Conservation (phyloP, 768 basidiomycete species). For the Mrakia frigida region DNA sequence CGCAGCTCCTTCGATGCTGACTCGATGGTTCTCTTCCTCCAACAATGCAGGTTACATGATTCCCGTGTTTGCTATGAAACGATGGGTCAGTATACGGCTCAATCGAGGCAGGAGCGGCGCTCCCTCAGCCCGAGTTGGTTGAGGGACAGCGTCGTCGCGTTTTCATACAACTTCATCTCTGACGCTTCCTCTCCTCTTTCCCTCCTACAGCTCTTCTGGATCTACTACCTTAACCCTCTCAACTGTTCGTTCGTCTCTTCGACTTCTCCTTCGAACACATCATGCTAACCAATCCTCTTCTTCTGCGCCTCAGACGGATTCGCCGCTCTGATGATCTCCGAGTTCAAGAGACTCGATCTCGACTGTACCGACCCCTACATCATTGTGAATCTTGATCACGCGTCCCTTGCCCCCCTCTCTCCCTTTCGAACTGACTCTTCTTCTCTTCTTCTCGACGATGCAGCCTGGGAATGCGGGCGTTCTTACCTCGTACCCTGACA, state of each 20-base stretch:
- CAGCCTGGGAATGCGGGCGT: constrained; percentile 26
- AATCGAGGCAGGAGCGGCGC: too few species aligned
- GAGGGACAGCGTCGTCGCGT: too few species aligned
- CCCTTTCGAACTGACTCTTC: background rate
- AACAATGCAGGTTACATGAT: constrained; percentile 32
- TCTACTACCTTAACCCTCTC: constrained; percentile 36
- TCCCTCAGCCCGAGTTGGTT: too few species aligned
- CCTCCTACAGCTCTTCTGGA: constrained; percentile 21
- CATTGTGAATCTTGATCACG: constrained; percentile 20
- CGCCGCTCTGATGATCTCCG: constrained; percentile 38
- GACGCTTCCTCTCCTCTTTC: constrained; percentile 31
- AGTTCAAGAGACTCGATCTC: constrained; percentile 36
- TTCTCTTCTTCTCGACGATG: background rate
- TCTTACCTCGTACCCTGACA: constrained; percentile 15
- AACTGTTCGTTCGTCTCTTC: constrained; percentile 24
- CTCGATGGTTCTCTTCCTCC: too few species aligned
- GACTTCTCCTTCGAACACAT: too few species aligned
- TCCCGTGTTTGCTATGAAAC: constrained; percentile 22
- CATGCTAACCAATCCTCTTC: too few species aligned
- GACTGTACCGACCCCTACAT: constrained; percentile 24
- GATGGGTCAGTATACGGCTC: background rate
- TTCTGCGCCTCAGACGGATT: constrained; percentile 34
- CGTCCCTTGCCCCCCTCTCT: background rate
- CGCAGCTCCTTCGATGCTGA: too few species aligned
- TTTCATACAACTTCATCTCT: constrained; percentile 31